Base-by-base conservation (phyloP, 2,329 filamentous ascomycete genomes). In the Paracorniculantispora psalliotae region DNA sequence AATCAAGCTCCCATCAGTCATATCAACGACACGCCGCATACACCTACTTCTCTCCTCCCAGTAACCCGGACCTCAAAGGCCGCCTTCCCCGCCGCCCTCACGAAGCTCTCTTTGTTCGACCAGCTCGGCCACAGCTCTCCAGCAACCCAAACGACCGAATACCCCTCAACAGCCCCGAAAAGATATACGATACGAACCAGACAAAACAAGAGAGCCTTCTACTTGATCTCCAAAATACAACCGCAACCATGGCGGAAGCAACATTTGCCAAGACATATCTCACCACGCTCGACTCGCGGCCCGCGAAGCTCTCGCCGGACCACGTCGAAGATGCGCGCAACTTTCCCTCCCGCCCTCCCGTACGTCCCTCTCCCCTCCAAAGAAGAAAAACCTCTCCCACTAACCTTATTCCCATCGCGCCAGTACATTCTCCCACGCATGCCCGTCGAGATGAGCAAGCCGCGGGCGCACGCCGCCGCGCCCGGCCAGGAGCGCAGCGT, bases 181-280 rank as follows among this genome's bases (percentile, higher is more conserved):
- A n/a, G n/a, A n/a, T n/a, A n/a, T n/a, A n/a, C n/a, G n/a, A n/a
- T n/a, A n/a, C n/a, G n/a, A n/a, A n/a, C n/a, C n/a, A n/a, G n/a
- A n/a, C n/a, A n/a, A n/a, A n/a, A n/a, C n/a, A n/a, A n/a, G n/a
- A n/a, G n/a, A n/a, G n/a, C n/a, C n/a, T n/a, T n/a, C n/a, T n/a
- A n/a, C n/a, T n/a, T n/a, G n/a, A n/a, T n/a, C n/a, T n/a, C n/a
- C n/a, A 15, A 37, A 37, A 15, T 13, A 37, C 10, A 8, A 37
- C 33, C 17, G 33, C 33, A 9, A 71, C 61, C 64, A 92, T 92
- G 89, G 81, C 88, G n/a, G 92, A 97, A 81, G 75, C 92, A 61
- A 78, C 85, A 53, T 97, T 97, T 73, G 89, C 91, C 66, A 91
- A 89, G 75, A 81, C 85, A 33, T 97, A 96, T 74, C 86, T 99